Evolutionary conservation across 1,139 yeast species (phyloP).

Genomic region (Debaryomycetaceae sp.): DNA sequence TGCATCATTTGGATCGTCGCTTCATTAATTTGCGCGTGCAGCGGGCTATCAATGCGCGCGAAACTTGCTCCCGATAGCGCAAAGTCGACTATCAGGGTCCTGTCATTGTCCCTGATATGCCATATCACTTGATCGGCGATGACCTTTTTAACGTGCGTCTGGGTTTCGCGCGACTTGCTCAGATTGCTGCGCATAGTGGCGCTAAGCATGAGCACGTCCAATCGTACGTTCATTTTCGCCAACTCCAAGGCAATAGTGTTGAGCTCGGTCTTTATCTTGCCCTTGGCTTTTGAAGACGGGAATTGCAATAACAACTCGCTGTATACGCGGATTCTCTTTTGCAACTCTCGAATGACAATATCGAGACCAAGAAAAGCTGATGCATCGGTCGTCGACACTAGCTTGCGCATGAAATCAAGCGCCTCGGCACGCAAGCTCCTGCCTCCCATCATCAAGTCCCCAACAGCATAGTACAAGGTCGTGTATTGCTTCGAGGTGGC

Average conservation of each 20-base stretch:
- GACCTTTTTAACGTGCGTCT: conserved; percentile 25
- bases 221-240: conserved; percentile 45
- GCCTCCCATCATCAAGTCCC: conserved; percentile 54
- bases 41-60: conserved; percentile 43
- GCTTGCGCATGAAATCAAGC: conserved; percentile 51
- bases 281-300: not conserved
- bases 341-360: conserved; percentile 42
- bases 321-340: conserved; percentile 39
- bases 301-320: conserved; percentile 36
- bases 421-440: conserved; percentile 52
- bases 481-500: conserved; percentile 70
- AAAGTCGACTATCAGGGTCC: conserved; percentile 62
- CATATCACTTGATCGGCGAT: conserved; percentile 55
- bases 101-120: conserved; percentile 47
- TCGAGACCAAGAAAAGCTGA: conserved; percentile 50
- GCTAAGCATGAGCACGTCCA: conserved; percentile 59
- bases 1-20: conserved; percentile 56
- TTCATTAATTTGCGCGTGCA: conserved; percentile 48
- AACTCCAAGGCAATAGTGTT: conserved; percentile 43
- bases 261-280: conserved; percentile 12
- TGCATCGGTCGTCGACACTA: conserved; percentile 59
- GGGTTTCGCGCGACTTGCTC: conserved; percentile 19
- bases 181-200: conserved; percentile 39
- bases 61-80: conserved; percentile 56
- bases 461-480: conserved; percentile 50